Evolutionary conservation across 768 basidiomycete genomes (phyloP), one percentile per base, ranked within the genome.

Genomic region (Pulveroboletus sp.): DNA sequence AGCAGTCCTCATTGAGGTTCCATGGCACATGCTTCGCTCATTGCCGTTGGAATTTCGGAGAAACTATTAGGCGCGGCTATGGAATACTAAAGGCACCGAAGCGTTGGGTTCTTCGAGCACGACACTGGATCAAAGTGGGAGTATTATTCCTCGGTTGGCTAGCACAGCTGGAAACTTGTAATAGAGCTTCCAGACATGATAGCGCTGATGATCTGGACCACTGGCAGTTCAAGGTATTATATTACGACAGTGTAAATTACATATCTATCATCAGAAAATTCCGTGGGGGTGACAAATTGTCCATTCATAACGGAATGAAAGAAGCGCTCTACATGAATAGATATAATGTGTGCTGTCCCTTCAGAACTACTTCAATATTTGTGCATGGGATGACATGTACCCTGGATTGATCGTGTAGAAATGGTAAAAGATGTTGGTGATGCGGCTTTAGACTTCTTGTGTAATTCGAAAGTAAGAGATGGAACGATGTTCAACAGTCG

Each of bases 221-320:
- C n/a, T n/a, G n/a, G n/a, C n/a, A n/a, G n/a, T n/a, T n/a, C n/a
- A 14, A 26, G 8, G n/a, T n/a, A 53, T 42, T 49, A 53, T 50
- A 49, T 57, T 47, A 43, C 8, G 30, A 47, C 56, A 53, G 41
- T 47, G 46, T 62, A 54, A 49, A 54, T 64, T 67, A 67, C 62
- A 64, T 54, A 64, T 62, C 53, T 59, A 65, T 55, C n/a, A n/a
- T n/a, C 56, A 55, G 54, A 63, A 62, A 52, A 49, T 47, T 54
- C 38, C 52, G 41, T 50, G 47, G 14, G 43, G 39, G 51, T 60
- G 58, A 64, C 54, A 57, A 53, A 64, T 57, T 5, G 60, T 61
- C 60, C 64, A 60, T 67, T 50, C 55, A 50, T 53, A 42, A 54
- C 57, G 58, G 57, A 59, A 54, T 51, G 55, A 49, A 49, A 50